A percentile compares a stretch with the other conserved stretches of the same genome.
Conservation (phyloP, 2,329 filamentous ascomycete genomes). For the Pseudogymnoascus sp. region DNA sequence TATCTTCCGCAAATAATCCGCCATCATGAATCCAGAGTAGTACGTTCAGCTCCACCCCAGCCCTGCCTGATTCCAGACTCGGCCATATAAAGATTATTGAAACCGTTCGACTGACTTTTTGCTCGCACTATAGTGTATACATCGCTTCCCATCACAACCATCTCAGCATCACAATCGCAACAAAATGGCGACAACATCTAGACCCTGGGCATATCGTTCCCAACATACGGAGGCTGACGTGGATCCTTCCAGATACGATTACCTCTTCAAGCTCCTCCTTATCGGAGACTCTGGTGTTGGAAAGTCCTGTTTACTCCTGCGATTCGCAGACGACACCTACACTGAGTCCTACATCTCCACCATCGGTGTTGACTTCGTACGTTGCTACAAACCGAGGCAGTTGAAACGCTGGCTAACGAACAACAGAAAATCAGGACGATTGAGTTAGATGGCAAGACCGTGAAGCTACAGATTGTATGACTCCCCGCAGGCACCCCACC, state of each 20-base stretch:
- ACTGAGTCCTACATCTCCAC: slow-evolving; percentile 99
- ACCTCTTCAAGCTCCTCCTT: slow-evolving; percentile 99
- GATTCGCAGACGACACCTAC: slow-evolving; percentile 98
- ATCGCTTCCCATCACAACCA: slow-evolving; percentile 18
- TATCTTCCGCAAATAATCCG: slow-evolving; percentile 12
- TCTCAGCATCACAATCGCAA: slow-evolving; percentile 11
- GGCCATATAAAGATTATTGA: slow-evolving; percentile 3
- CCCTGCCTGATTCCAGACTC: slow-evolving; percentile 3
- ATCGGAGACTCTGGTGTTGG: slow-evolving; percentile 99
- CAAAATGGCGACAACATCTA: slow-evolving; percentile 1
- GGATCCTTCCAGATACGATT: slow-evolving; percentile 76
- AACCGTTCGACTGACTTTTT: not conserved
- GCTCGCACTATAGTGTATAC: slow-evolving; percentile 19
- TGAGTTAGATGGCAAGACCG: slow-evolving; percentile 98
- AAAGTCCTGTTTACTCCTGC: slow-evolving; percentile 97
- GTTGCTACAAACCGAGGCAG: slow-evolving; percentile 26
- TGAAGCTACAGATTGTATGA: slow-evolving; percentile 97
- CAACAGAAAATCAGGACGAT: slow-evolving; percentile 97
- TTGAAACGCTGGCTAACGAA: not conserved
- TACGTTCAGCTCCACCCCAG: not conserved
- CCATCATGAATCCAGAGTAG: slow-evolving; percentile 84
- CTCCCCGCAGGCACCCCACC: not conserved
- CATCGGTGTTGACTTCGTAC: slow-evolving; percentile 97
- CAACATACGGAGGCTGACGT: slow-evolving; percentile 17
- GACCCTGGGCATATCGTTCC: not conserved